Base-by-base conservation (phyloP, 164 flowering plant species). In the Hamamelis virginiana region DNA sequence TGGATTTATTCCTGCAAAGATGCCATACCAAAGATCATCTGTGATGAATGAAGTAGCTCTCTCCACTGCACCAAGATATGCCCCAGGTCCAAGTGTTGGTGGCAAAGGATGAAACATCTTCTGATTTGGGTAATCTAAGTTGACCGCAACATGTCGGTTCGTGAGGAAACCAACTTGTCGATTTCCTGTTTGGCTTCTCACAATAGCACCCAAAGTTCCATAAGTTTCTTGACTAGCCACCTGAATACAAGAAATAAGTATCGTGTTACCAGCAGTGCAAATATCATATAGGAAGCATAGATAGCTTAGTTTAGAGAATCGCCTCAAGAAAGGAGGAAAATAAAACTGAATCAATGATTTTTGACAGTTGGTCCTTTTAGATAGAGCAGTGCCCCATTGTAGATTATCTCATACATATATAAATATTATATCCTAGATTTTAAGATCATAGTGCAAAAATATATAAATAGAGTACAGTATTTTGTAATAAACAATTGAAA, bases 81-180 rank as follows among this genome's bases (percentile, higher is more conserved):
- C 91, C 56, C 97, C 99, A 62, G 98, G 99, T 68, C 99, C 99
- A 66, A 95, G 92, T 59, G 87, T 87, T 46, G 99, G 99, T 18
- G 99, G 99, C 65, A 95, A 77, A 74, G 97, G 98, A 80, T 95
- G 99, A 79, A 92, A 95, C 99, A 95, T 95, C 80, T 95, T 95
- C 78, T 95, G 99, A 75, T 82, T 95, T 66, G 98, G 98, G 74
- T 89, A 94, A 73, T 94, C 98, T 52, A 94, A 76, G 75, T 92
- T 88, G 65, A 92, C 98, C 5, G 99, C 99, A 44, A 95, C 98
- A 83, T 95, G 99, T 56, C 99, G 83, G 57, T 95, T 95, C 46
- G 99, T 95, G 62, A 95, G 92, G 76, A 92, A 95, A 73, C 99
- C 99, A 72, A 95, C 89, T 75, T 91, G 97, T 63, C 85, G 80